phyloP scores from a whole-genome alignment of 73 alveolate genomes.

The Symbiodinium pilosum region DNA sequence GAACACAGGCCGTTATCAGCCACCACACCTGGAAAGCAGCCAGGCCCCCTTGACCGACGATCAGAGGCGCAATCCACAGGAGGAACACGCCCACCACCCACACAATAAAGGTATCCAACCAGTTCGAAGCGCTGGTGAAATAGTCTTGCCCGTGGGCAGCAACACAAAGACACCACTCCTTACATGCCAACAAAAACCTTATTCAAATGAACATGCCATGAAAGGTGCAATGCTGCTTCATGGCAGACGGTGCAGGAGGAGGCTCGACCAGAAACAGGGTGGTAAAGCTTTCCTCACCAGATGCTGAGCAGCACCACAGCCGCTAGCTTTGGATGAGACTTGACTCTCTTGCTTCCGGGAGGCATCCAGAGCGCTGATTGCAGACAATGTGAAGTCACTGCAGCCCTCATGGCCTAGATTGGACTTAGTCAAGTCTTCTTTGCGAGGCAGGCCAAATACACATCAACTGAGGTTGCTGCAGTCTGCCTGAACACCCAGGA shows the following conservation, averaged over 20 bases:
- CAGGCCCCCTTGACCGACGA: conserved; percentile 10
- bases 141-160: conserved; percentile 1
- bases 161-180: conserved; percentile 38
- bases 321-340: not conserved
- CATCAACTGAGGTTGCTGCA: not conserved
- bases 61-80: conserved; percentile 42
- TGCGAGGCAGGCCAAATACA: not conserved
- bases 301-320: not conserved
- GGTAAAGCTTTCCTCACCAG: conserved; percentile 19
- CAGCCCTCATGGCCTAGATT: not conserved
- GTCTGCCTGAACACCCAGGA: conserved; percentile 45
- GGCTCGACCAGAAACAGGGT: conserved; percentile 19
- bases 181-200: not conserved
- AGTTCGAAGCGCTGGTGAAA: not conserved
- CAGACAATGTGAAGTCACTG: not conserved
- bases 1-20: no score
- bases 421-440: not conserved
- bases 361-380: not conserved
- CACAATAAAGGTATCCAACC: conserved; percentile 51
- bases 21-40: conserved; percentile 39
- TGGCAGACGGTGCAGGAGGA: not conserved
- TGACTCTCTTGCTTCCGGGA: not conserved
- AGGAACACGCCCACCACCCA: conserved; percentile 61
- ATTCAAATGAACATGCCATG: no score
- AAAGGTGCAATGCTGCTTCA: not conserved